Percentiles rank a stretch among this genome's conserved stretches.
These are phyloP conservation scores for Raphanus hybrid DNA, from an alignment of 441 rosid genomes.

Conservation along the genomic window DNA sequence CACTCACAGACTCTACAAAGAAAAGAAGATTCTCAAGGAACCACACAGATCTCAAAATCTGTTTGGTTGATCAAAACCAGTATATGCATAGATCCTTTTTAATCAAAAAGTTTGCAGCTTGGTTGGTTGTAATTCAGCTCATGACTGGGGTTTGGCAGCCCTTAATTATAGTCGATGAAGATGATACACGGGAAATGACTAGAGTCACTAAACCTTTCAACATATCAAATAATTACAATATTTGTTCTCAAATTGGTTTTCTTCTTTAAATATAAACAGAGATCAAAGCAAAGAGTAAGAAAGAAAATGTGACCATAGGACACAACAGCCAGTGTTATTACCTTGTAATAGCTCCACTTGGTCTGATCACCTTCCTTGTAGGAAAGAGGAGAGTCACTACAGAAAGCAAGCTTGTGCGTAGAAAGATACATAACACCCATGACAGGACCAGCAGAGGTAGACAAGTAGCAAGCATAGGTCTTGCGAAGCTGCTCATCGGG, in stretches of 20 bases:
- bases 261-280: too few relatives aligned
- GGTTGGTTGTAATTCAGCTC: not conserved
- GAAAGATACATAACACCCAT: slow-evolving; percentile 67
- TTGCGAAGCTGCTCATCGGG: slow-evolving; percentile 65
- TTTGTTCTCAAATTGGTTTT: too few relatives aligned
- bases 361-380: slow-evolving; percentile 59
- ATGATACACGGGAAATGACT: not conserved
- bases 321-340: slow-evolving; percentile 1
- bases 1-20: not conserved
- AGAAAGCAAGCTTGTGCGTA: slow-evolving; percentile 54
- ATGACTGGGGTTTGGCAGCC: not conserved
- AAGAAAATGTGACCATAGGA: not conserved
- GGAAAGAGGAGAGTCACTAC: slow-evolving; percentile 65
- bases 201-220: not conserved
- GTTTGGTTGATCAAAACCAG: not conserved
- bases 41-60: not conserved
- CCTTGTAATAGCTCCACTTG: slow-evolving; percentile 67
- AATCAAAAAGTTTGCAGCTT: not conserved
- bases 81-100: not conserved
- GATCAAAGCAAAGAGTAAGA: not conserved
- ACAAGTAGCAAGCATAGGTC: slow-evolving; percentile 66
- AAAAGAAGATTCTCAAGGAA: not conserved
- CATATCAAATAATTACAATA: too few relatives aligned
- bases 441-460: slow-evolving; percentile 74
- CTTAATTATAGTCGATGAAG: not conserved